These are phyloP conservation scores for Candida boleticola DNA, from an alignment of 805 yeast genomes.

Conservation along the genomic window DNA sequence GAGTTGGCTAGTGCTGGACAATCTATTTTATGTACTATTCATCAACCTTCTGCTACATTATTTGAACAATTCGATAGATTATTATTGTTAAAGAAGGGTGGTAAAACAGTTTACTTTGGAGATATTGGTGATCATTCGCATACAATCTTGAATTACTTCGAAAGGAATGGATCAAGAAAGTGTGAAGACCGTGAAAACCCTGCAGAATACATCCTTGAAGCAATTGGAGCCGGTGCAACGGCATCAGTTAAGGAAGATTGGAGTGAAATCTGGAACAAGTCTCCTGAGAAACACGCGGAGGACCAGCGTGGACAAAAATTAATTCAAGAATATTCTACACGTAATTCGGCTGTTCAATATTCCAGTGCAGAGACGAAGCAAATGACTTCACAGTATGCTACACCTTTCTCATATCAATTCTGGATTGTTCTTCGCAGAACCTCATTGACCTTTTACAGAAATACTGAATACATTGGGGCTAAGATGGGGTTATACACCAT, in stretches of 20 bases:
- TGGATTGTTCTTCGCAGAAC: constrained; percentile 15
- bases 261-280: constrained; percentile 56
- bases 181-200: constrained; percentile 63
- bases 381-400: constrained; percentile 12
- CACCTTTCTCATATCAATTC: constrained; percentile 18
- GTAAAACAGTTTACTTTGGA: constrained; percentile 46
- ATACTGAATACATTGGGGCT: constrained; percentile 39
- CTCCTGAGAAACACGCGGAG: constrained; percentile 14
- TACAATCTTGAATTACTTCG: constrained; percentile 32
- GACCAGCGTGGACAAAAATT: constrained; percentile 12
- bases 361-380: constrained; percentile 7
- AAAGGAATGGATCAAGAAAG: constrained; percentile 44
- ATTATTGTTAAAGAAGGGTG: constrained; percentile 51
- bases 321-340: constrained; percentile 5
- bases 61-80: constrained; percentile 68
- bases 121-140: constrained; percentile 30
- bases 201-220: constrained; percentile 71
- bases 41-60: constrained; percentile 72
- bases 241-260: constrained; percentile 59
- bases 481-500: constrained; percentile 47
- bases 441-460: constrained; percentile 33
- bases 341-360: background rate
- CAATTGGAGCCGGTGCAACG: constrained; percentile 81
- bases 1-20: constrained; percentile 70
- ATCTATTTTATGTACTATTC: constrained; percentile 73